Evolutionary conservation across 495 filamentous ascomycete species (phyloP).

Genomic region (Bacidia gigantensis): DNA sequence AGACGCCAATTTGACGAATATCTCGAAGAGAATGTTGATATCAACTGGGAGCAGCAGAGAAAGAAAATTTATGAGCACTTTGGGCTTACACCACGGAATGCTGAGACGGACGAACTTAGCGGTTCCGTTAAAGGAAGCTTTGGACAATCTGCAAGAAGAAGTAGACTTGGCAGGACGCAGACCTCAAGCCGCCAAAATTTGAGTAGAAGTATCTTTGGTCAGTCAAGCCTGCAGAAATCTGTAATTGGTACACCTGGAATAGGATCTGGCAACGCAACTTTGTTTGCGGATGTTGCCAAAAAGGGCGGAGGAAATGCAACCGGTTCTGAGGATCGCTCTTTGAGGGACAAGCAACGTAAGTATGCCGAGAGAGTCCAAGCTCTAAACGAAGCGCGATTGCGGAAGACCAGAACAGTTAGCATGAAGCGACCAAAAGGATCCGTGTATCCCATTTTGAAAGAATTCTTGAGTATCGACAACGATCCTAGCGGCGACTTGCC

Average conservation of each 20-base stretch:
- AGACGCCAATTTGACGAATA: constrained; percentile 83
- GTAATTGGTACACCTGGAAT: constrained; percentile 65
- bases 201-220: constrained; percentile 54
- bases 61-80: constrained; percentile 92
- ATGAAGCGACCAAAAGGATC: constrained; percentile 21
- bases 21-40: constrained; percentile 82
- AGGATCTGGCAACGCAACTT: constrained; percentile 39
- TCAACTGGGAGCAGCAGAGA: constrained; percentile 91
- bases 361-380: constrained; percentile 62
- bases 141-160: constrained; percentile 35
- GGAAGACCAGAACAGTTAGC: constrained; percentile 15
- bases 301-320: constrained; percentile 28
- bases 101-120: constrained; percentile 29
- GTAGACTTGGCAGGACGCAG: constrained; percentile 33
- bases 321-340: constrained; percentile 53
- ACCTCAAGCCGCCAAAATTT: constrained; percentile 26
- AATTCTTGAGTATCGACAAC: constrained; percentile 57
- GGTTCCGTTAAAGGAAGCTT: constrained; percentile 37
- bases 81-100: constrained; percentile 59
- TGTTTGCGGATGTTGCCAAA: constrained; percentile 55
- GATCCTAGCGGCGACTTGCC: constrained; percentile 53
- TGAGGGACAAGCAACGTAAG: constrained; percentile 65
- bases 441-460: constrained; percentile 53
- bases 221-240: constrained; percentile 58
- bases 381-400: constrained; percentile 58